Percentiles rank a stretch among this genome's conserved stretches.
Conservation (phyloP, 352 stramenopile species). For the Phytophthora cryptogea region DNA sequence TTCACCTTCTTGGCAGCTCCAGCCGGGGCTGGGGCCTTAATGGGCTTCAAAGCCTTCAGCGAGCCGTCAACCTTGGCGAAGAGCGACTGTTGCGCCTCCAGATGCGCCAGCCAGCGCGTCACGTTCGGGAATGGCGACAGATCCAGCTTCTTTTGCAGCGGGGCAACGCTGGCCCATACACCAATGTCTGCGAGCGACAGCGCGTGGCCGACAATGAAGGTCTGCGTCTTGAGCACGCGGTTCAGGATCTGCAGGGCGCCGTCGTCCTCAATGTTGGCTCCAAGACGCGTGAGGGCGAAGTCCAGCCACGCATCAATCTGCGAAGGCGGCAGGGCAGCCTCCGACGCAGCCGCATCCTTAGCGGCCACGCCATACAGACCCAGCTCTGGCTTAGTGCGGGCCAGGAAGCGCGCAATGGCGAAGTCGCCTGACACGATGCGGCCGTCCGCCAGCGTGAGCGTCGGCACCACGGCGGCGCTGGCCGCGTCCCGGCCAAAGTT, state of each 20-base stretch:
- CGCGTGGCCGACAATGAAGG: conserved; percentile 94
- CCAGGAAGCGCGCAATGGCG: conserved; percentile 74
- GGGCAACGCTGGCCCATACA: conserved; percentile 84
- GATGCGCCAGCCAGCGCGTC: conserved; percentile 71
- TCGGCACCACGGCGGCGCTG: conserved; percentile 62
- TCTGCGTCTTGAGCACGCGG: conserved; percentile 85
- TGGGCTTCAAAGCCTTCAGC: conserved; percentile 57
- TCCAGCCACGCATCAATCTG: conserved; percentile 95
- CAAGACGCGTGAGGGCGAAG: conserved; percentile 81
- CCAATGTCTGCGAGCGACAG: conserved; percentile 96
- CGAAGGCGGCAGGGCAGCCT: conserved; percentile 38
- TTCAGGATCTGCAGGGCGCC: conserved; percentile 86
- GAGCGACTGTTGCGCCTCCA: conserved; percentile 55
- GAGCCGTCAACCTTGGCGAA: conserved; percentile 57
- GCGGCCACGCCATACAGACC: conserved; percentile 64
- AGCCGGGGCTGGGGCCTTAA: conserved; percentile 21
- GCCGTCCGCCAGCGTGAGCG: conserved; percentile 55
- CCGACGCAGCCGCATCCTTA: conserved; percentile 48
- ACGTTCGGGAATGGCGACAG: conserved; percentile 67
- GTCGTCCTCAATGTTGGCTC: conserved; percentile 34
- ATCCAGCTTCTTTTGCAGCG: conserved; percentile 49
- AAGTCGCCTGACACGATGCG: conserved; percentile 81
- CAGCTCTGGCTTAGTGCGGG: conserved; percentile 41
- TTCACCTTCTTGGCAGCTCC: conserved; percentile 61
- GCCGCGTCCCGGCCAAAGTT: conserved; percentile 49